Percentiles rank a stretch among this genome's conserved stretches.
Evolutionary conservation across 1,284 basidiomycete genomes (phyloP).

Genomic region (Dichomitus squalens): DNA sequence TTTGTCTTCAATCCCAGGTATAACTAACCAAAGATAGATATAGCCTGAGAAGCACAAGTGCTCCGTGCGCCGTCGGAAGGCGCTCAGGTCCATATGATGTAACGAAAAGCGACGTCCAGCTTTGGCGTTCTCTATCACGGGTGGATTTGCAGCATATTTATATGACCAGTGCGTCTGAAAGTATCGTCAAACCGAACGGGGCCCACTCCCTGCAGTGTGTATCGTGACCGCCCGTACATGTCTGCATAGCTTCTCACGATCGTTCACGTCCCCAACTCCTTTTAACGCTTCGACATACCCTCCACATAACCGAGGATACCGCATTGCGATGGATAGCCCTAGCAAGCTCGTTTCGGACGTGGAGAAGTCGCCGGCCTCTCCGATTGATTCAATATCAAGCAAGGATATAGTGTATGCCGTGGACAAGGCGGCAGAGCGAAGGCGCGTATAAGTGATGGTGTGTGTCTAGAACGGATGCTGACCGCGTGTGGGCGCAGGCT

Average conservation of each 20-base stretch:
- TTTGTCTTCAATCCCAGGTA: not conserved
- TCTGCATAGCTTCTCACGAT: not conserved
- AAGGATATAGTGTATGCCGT: not conserved
- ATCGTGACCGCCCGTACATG: not conserved
- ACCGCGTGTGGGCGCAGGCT: constrained; percentile 16
- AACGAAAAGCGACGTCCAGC: not conserved
- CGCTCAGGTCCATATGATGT: not conserved
- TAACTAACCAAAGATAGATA: not conserved
- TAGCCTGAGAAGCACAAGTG: not conserved
- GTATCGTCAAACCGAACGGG: not conserved
- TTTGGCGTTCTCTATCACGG: not conserved
- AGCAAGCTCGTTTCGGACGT: not conserved
- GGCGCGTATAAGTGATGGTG: not conserved
- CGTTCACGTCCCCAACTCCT: too few species aligned
- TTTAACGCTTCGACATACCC: not conserved
- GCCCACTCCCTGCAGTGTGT: not conserved
- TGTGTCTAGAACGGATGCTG: not conserved
- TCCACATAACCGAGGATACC: not conserved
- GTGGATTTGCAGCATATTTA: not conserved
- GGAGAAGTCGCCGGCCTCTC: not conserved
- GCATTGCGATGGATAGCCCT: not conserved
- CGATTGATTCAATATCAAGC: not conserved
- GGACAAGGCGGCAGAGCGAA: not conserved
- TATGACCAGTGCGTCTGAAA: not conserved
- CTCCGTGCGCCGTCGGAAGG: too few species aligned